Evolutionary conservation across 2,329 filamentous ascomycete genomes (phyloP).

Genomic region (Metarhizium humberi): DNA sequence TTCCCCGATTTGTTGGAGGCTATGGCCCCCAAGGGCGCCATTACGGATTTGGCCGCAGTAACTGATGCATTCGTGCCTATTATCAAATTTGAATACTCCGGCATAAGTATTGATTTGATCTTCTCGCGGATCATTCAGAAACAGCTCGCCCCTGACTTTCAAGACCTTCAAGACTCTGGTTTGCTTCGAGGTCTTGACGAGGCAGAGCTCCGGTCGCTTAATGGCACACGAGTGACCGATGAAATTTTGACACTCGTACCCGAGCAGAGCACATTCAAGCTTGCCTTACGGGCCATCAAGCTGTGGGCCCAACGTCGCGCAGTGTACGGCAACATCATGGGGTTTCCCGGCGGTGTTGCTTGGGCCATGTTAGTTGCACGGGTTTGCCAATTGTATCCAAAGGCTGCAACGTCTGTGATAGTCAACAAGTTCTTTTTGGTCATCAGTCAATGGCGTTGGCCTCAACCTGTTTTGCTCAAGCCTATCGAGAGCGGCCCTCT

Average conservation of each 20-base stretch:
- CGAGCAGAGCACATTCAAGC: constrained; percentile 79
- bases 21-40: constrained; percentile 68
- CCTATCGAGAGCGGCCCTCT: constrained; percentile 73
- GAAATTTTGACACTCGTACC: constrained; percentile 86
- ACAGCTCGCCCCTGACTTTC: constrained; percentile 56
- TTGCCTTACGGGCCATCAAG: constrained; percentile 86
- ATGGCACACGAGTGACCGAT: constrained; percentile 89
- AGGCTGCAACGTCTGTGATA: constrained; percentile 79
- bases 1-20: constrained; percentile 74
- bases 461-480: constrained; percentile 85
- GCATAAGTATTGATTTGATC: constrained; percentile 92
- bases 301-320: constrained; percentile 90
- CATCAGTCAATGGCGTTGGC: constrained; percentile 88
- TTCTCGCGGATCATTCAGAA: constrained; percentile 67
- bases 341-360: constrained; percentile 91
- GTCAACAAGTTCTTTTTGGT: constrained; percentile 92
- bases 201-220: constrained; percentile 77
- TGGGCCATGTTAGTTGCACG: constrained; percentile 97
- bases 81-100: constrained; percentile 88
- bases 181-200: constrained; percentile 82
- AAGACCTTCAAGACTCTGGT: constrained; percentile 72
- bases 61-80: constrained; percentile 91
- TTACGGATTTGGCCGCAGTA: constrained; percentile 77
- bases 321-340: constrained; percentile 93
- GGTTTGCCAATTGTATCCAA: constrained; percentile 92